Evolutionary conservation across 1,139 yeast species (phyloP).

Genomic region (Taiozyma sp.): DNA sequence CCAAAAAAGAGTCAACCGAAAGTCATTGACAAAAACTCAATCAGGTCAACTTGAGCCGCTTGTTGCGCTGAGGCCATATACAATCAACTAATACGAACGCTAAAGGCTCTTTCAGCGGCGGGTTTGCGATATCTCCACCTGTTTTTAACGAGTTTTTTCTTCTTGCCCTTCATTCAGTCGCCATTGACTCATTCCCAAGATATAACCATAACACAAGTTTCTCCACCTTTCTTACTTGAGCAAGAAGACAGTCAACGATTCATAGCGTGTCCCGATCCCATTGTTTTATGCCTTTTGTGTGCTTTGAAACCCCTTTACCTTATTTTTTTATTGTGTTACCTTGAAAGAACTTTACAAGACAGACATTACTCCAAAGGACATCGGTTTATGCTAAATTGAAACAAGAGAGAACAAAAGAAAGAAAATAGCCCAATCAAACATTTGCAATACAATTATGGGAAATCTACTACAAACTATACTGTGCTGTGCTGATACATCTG

Average conservation of each 20-base stretch:
- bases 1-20: not conserved
- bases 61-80: not conserved
- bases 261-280: not conserved
- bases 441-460: conserved; percentile 7
- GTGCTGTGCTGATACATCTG: conserved; percentile 14
- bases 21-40: not conserved
- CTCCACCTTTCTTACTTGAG: not conserved
- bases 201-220: not conserved
- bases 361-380: not conserved
- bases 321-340: not conserved
- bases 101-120: not conserved
- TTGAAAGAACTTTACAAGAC: not conserved
- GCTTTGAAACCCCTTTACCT: not conserved
- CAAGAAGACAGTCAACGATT: not conserved
- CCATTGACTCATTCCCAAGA: not conserved
- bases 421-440: not conserved
- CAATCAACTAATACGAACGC: not conserved
- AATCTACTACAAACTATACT: conserved; percentile 10
- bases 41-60: not conserved
- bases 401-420: not conserved
- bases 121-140: not conserved
- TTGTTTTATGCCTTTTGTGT: not conserved
- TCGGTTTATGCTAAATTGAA: not conserved
- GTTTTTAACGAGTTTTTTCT: not conserved
- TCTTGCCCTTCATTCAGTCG: not conserved